phyloP scores from a whole-genome alignment of 257 asterid species.

The Rauvolfia tetraphylla region DNA sequence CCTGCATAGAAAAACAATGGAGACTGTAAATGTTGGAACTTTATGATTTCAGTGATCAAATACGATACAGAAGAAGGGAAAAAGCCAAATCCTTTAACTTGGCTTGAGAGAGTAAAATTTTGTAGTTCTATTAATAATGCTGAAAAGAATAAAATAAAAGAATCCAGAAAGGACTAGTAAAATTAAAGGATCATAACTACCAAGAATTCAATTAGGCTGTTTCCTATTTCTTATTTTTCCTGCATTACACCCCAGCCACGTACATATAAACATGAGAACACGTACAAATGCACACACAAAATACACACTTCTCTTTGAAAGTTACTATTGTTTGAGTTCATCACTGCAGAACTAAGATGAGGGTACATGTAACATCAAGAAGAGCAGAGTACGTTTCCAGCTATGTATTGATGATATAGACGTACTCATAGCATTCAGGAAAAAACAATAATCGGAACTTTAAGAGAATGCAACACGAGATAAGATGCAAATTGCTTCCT shows the following conservation, averaged over 20 bases:
- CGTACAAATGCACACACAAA: neutral
- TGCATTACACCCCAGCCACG: neutral
- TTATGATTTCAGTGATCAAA: neutral
- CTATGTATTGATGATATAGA: no score
- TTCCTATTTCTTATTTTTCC: no score
- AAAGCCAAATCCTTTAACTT: no score
- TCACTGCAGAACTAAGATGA: neutral
- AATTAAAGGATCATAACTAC: no score
- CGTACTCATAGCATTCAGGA: neutral
- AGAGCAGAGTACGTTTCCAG: no score
- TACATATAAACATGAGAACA: neutral
- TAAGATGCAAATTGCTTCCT: neutral
- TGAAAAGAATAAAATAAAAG: no score
- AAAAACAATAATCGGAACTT: neutral
- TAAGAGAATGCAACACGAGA: neutral
- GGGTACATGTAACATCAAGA: neutral
- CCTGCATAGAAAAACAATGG: slow-evolving; percentile 19
- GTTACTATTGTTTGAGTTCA: neutral
- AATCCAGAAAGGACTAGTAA: no score
- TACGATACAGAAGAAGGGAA: no score
- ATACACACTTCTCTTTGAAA: neutral
- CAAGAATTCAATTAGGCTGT: no score
- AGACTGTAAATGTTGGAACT: neutral
- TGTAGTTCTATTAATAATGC: no score
- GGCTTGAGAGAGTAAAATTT: no score